Evolutionary conservation across 1,139 yeast species (phyloP).

Genomic region (Geotrichum phurueaensis): DNA sequence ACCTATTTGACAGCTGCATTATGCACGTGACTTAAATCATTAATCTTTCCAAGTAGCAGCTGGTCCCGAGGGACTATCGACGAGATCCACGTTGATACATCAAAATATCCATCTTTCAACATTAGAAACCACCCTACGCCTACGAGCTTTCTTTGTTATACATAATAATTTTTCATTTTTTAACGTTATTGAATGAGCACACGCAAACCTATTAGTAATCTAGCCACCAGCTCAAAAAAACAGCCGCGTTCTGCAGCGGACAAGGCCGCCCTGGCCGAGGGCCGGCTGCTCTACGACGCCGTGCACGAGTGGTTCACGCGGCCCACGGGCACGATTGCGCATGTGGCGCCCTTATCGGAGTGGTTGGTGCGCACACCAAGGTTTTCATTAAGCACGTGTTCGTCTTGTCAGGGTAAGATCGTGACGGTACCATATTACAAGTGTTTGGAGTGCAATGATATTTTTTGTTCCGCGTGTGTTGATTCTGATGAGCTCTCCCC

Average conservation of each 20-base stretch:
- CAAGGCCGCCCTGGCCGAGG: neutral
- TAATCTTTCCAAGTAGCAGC: too few relatives aligned
- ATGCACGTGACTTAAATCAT: too few relatives aligned
- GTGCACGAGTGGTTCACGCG: neutral
- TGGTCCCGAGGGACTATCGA: too few relatives aligned
- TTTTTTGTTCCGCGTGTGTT: neutral
- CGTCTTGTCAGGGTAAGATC: neutral
- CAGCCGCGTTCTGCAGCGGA: neutral
- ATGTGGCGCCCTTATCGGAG: neutral
- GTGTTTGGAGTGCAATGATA: constrained; percentile 2
- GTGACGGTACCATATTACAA: neutral
- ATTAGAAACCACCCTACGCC: too few relatives aligned
- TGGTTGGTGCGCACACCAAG: neutral
- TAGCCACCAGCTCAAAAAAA: neutral
- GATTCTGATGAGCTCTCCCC: neutral
- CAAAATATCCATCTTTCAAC: too few relatives aligned
- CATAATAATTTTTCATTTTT: too few relatives aligned
- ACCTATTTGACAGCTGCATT: too few relatives aligned
- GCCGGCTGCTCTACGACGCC: neutral
- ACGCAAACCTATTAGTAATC: neutral
- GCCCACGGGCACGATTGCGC: neutral
- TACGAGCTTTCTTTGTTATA: too few relatives aligned
- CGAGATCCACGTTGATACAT: too few relatives aligned
- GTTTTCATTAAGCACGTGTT: neutral
- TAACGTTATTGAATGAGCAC: neutral